Evolutionary conservation across 306 rosid species (phyloP).

Genomic region (Vigna mungo): DNA sequence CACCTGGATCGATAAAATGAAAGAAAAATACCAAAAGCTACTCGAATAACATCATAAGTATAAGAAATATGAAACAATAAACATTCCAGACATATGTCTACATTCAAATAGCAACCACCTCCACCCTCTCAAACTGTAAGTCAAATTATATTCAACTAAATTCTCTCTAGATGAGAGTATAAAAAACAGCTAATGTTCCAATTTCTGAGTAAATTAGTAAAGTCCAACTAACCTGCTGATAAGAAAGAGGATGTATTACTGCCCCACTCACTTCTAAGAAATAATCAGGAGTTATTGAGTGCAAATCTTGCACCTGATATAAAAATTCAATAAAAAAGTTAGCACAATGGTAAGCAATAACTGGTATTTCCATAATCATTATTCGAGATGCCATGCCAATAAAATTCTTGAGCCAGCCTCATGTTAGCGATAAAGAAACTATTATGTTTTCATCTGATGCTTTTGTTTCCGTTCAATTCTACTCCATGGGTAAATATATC

Average conservation of each 20-base stretch:
- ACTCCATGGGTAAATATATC: slow-evolving; percentile 12
- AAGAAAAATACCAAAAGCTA: slow-evolving; percentile 7
- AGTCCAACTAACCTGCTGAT: slow-evolving; percentile 88
- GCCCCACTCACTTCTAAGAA: slow-evolving; percentile 97
- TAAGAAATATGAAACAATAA: slow-evolving; percentile 37
- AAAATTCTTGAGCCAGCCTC: slow-evolving; percentile 27
- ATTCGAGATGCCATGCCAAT: slow-evolving; percentile 7
- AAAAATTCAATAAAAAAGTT: slow-evolving; percentile 26
- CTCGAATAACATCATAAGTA: slow-evolving; percentile 19
- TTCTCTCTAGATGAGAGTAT: slow-evolving; percentile 10
- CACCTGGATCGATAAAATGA: slow-evolving; percentile 30
- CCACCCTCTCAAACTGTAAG: background rate
- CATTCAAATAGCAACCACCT: slow-evolving; percentile 18
- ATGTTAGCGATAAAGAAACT: slow-evolving; percentile 23
- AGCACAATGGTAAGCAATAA: slow-evolving; percentile 13
- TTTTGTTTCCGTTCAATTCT: background rate
- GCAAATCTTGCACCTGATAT: slow-evolving; percentile 93
- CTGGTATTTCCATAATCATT: slow-evolving; percentile 2
- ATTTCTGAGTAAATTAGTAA: slow-evolving; percentile 24
- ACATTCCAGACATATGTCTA: slow-evolving; percentile 34
- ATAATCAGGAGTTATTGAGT: slow-evolving; percentile 85
- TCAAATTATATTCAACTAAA: background rate
- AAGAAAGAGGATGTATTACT: slow-evolving; percentile 94
- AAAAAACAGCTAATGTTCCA: slow-evolving; percentile 24
- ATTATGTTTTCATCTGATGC: slow-evolving; percentile 22